These are phyloP conservation scores for Tetrapisispora taiwanensis DNA, from an alignment of 805 yeast species.

Conservation along the genomic window DNA sequence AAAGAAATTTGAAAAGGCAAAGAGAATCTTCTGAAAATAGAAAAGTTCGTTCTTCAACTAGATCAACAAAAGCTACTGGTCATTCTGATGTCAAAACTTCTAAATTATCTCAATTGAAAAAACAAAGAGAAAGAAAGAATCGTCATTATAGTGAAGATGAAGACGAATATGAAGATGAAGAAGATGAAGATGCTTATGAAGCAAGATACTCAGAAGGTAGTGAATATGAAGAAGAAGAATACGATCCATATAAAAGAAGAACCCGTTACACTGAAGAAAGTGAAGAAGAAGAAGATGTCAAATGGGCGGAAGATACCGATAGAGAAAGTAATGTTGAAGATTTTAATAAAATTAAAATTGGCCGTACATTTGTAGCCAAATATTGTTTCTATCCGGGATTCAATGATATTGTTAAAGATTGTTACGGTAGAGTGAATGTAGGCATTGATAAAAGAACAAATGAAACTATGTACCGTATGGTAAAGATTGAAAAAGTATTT, in stretches of 20 bases:
- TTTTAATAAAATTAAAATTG: slow-evolving; percentile 63
- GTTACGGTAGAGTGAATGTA: slow-evolving; percentile 75
- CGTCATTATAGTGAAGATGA: slow-evolving; percentile 34
- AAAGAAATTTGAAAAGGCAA: slow-evolving; percentile 36
- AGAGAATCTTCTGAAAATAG: slow-evolving; percentile 12
- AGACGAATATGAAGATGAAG: slow-evolving; percentile 36
- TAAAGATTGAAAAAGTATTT: slow-evolving; percentile 60
- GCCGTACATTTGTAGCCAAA: slow-evolving; percentile 65
- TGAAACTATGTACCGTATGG: slow-evolving; percentile 67
- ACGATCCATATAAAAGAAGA: slow-evolving; percentile 28
- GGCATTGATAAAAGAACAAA: slow-evolving; percentile 58
- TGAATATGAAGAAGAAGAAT: slow-evolving; percentile 35
- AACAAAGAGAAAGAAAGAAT: slow-evolving; percentile 59
- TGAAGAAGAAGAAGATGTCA: slow-evolving; percentile 40
- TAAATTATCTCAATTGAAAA: slow-evolving; percentile 62
- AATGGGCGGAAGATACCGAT: slow-evolving; percentile 37
- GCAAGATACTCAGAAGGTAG: slow-evolving; percentile 34
- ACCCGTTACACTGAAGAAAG: slow-evolving; percentile 32
- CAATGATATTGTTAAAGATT: slow-evolving; percentile 54
- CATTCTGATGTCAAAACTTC: slow-evolving; percentile 34
- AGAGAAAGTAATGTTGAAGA: slow-evolving; percentile 46
- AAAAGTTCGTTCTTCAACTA: slow-evolving; percentile 23
- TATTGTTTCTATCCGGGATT: slow-evolving; percentile 79
- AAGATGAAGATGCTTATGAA: slow-evolving; percentile 34
- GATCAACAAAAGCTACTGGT: slow-evolving; percentile 33